Percentiles rank a stretch among this genome's conserved stretches.
Evolutionary conservation across 2,329 filamentous ascomycete genomes (phyloP).

Genomic region (Epichloe uncinata): DNA sequence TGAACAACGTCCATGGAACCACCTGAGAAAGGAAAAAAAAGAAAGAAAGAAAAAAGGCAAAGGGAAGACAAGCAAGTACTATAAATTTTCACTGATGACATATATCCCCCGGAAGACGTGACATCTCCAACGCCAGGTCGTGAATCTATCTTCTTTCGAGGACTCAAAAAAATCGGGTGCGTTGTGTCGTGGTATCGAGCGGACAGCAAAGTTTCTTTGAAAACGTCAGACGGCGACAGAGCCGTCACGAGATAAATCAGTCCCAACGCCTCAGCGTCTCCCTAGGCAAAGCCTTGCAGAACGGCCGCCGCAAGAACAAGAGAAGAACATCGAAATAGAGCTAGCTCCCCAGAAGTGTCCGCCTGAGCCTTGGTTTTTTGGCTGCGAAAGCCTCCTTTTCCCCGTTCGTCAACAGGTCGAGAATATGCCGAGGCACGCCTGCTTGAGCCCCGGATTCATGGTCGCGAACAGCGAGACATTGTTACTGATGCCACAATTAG

Average conservation of each 20-base stretch:
- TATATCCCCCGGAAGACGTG: slow-evolving; percentile 22
- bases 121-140: slow-evolving; percentile 29
- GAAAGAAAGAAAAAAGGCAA: slow-evolving; percentile 4
- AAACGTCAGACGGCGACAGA: slow-evolving; percentile 9
- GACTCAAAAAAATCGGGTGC: slow-evolving; percentile 18
- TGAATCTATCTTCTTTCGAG: slow-evolving; percentile 15
- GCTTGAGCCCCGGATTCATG: too few species aligned
- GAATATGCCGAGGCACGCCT: background rate
- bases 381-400: background rate
- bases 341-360: slow-evolving; percentile 6
- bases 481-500: slow-evolving; percentile 1
- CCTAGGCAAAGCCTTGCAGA: slow-evolving; percentile 11
- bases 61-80: slow-evolving; percentile 16
- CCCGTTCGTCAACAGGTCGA: background rate
- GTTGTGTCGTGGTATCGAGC: slow-evolving; percentile 15
- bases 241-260: slow-evolving; percentile 14
- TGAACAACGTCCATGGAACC: background rate
- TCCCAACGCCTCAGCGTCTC: slow-evolving; percentile 17
- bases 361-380: slow-evolving; percentile 1
- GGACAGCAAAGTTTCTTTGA: slow-evolving; percentile 19
- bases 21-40: background rate
- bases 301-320: slow-evolving; percentile 12
- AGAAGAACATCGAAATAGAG: slow-evolving; percentile 12
- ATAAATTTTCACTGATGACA: slow-evolving; percentile 25
- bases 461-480: background rate